A percentile compares a stretch with the other conserved stretches of the same genome.
Evolutionary conservation across 805 yeast genomes (phyloP).

Genomic region (Candida mattraensis): DNA sequence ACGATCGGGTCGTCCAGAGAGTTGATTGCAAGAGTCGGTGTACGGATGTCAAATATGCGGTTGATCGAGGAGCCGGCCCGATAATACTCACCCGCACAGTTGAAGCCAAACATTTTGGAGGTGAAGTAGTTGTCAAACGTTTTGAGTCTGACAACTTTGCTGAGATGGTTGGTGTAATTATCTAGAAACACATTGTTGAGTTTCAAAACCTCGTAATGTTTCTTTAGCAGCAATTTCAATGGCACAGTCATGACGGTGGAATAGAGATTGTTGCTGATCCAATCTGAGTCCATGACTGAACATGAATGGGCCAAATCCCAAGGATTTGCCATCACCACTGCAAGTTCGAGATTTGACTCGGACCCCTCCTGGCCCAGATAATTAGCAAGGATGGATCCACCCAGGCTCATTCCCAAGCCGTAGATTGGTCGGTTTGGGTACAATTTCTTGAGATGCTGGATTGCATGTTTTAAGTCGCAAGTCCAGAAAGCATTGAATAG

Average conservation of each 20-base stretch:
- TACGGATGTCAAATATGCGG: constrained; percentile 49
- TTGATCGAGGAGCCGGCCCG: constrained; percentile 57
- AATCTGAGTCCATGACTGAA: constrained; percentile 39
- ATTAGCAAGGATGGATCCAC: constrained; percentile 70
- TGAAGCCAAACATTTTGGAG: constrained; percentile 64
- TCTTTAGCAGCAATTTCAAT: constrained; percentile 41
- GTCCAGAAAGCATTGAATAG: constrained; percentile 73
- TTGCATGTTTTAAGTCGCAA: constrained; percentile 60
- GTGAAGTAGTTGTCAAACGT: constrained; percentile 70
- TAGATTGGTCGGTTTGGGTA: constrained; percentile 66
- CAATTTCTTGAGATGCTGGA: constrained; percentile 46
- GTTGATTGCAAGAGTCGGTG: constrained; percentile 65
- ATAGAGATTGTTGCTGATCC: constrained; percentile 47
- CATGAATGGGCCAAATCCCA: constrained; percentile 68
- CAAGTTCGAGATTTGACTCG: constrained; percentile 48
- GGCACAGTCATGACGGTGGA: constrained; percentile 51
- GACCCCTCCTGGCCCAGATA: constrained; percentile 67
- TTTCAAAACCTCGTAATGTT: constrained; percentile 41
- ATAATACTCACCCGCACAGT: constrained; percentile 65
- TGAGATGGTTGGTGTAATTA: constrained; percentile 20
- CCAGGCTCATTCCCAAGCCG: constrained; percentile 79
- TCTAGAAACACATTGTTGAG: constrained; percentile 28
- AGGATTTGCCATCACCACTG: constrained; percentile 62
- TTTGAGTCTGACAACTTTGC: constrained; percentile 34
- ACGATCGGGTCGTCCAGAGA: constrained; percentile 77